A percentile compares a stretch with the other conserved stretches of the same genome.
These are phyloP conservation scores for Populus deltoides DNA, from an alignment of 345 rosid species.

Conservation along the genomic window DNA sequence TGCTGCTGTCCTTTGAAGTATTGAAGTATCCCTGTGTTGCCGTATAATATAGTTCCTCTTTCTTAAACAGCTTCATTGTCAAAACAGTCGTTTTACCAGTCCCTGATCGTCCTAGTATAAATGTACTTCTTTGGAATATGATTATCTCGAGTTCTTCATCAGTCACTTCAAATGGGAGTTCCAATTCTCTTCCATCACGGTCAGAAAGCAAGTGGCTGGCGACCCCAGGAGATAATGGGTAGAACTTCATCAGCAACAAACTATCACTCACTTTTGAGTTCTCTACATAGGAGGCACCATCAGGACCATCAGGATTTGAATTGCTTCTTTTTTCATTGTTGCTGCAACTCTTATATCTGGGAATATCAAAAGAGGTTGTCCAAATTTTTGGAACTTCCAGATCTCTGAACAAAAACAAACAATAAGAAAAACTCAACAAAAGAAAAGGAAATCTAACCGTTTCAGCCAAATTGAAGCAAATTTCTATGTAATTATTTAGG, in stretches of 20 bases:
- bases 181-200: conserved; percentile 35
- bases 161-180: conserved; percentile 51
- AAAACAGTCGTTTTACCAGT: conserved; percentile 59
- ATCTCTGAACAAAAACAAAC: conserved; percentile 27
- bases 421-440: neutral
- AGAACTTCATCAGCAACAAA: conserved; percentile 51
- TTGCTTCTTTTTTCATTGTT: conserved; percentile 15
- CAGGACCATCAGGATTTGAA: conserved; percentile 13
- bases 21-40: conserved; percentile 17
- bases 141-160: conserved; percentile 43
- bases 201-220: conserved; percentile 41
- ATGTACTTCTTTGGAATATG: conserved; percentile 35
- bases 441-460: neutral
- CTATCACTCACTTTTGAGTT: conserved; percentile 49
- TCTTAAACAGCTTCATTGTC: conserved; percentile 43
- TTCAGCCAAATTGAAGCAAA: neutral
- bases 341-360: conserved; percentile 13
- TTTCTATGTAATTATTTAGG: neutral
- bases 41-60: conserved; percentile 30
- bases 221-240: conserved; percentile 34
- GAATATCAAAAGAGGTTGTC: conserved; percentile 30
- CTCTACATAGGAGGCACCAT: conserved; percentile 27
- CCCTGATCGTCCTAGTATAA: conserved; percentile 55
- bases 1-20: neutral
- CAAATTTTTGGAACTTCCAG: conserved; percentile 47